Percentiles rank a stretch among this genome's conserved stretches.
Conservation (phyloP, 2,329 filamentous ascomycete species). For the Verticillium albo-atrum region DNA sequence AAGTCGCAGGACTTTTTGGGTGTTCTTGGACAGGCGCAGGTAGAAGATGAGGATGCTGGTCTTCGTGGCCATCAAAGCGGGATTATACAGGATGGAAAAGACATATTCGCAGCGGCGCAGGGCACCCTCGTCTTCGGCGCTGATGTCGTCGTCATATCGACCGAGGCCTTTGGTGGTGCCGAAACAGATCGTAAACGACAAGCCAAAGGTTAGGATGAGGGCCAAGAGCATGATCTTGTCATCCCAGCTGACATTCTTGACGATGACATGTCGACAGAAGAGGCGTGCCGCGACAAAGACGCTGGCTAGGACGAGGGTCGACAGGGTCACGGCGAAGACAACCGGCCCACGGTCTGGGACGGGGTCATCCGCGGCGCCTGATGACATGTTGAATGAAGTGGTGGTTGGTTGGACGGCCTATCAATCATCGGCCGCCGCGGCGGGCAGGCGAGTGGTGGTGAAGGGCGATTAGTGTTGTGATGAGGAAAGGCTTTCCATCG, state of each 20-base stretch:
- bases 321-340: conserved; percentile 67
- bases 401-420: neutral
- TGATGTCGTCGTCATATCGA: conserved; percentile 60
- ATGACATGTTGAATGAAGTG: conserved; percentile 10
- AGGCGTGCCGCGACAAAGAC: conserved; percentile 73
- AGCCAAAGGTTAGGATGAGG: conserved; percentile 67
- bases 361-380: conserved; percentile 8
- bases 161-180: conserved; percentile 63
- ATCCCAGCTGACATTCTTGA: conserved; percentile 68
- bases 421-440: neutral
- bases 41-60: conserved; percentile 92
- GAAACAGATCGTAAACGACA: conserved; percentile 63
- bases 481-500: neutral
- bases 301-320: conserved; percentile 65
- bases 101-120: conserved; percentile 60
- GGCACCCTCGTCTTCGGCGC: conserved; percentile 36
- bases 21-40: conserved; percentile 73
- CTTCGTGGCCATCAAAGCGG: conserved; percentile 85
- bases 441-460: neutral
- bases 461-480: neutral
- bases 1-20: conserved; percentile 69
- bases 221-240: conserved; percentile 78
- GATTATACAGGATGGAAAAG: conserved; percentile 68
- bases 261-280: conserved; percentile 67
- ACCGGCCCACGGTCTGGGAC: conserved; percentile 49